These are phyloP conservation scores for Stentor coeruleus DNA, from an alignment of 73 alveolate species.

Conservation along the genomic window DNA sequence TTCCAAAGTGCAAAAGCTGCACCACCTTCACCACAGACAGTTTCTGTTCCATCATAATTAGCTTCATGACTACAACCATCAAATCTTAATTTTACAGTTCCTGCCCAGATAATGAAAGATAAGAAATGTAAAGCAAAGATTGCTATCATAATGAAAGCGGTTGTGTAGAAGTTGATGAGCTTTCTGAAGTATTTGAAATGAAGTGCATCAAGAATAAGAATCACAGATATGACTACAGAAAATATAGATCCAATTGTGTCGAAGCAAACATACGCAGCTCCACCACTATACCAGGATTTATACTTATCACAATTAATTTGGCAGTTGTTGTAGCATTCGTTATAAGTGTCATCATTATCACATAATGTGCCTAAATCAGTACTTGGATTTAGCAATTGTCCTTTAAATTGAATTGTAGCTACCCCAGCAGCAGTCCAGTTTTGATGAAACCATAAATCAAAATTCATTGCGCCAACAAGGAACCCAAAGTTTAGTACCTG, in stretches of 20 bases:
- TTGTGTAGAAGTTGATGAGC: not conserved
- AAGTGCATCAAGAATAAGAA: no score
- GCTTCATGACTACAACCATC: not conserved
- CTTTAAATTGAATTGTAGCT: not conserved
- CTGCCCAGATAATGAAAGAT: not conserved
- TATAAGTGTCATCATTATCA: not conserved
- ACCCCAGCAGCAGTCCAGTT: not conserved
- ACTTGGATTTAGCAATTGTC: not conserved
- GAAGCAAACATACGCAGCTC: not conserved
- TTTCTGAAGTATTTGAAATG: not conserved
- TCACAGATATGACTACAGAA: not conserved
- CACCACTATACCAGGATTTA: not conserved
- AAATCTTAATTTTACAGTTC: not conserved
- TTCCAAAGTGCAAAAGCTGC: not conserved
- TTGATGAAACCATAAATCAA: not conserved
- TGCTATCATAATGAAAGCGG: not conserved
- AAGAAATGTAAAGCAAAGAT: not conserved
- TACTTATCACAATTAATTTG: not conserved
- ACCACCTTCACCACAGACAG: constrained; percentile 2
- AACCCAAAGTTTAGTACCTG: not conserved
- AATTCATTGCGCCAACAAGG: not conserved
- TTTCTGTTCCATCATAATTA: not conserved
- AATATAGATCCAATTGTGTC: not conserved
- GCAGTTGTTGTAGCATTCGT: not conserved
- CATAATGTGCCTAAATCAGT: not conserved